Percentiles rank a stretch among this genome's conserved stretches.
phyloP scores from a whole-genome alignment of 176 grass and related monocot genomes.

The Puccinellia tenuiflora region DNA sequence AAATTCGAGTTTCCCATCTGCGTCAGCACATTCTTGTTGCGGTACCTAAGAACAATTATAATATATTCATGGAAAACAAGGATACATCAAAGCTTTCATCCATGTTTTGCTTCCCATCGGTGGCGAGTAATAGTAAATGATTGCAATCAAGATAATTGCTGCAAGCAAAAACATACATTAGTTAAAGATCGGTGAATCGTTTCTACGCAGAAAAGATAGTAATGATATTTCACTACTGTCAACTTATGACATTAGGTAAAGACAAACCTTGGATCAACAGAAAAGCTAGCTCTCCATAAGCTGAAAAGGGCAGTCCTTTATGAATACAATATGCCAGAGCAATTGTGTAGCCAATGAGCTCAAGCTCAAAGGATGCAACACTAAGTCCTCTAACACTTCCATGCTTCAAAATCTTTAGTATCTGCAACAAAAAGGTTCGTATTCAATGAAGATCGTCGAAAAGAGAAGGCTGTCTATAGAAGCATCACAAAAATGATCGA shows the following conservation, averaged over 20 bases:
- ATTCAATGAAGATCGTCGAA: not conserved
- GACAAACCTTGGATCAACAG: slow-evolving; percentile 82
- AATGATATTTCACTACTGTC: not conserved
- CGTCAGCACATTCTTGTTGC: not conserved
- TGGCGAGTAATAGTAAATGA: slow-evolving; percentile 88
- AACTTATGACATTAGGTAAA: slow-evolving; percentile 3
- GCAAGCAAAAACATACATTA: slow-evolving; percentile 31
- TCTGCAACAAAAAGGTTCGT: slow-evolving; percentile 40
- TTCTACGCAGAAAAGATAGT: not conserved
- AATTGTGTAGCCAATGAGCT: slow-evolving; percentile 92
- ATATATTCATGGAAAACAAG: slow-evolving; percentile 20
- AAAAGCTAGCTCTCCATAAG: slow-evolving; percentile 89
- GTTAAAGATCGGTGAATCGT: not conserved
- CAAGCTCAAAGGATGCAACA: slow-evolving; percentile 82
- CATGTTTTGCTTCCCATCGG: slow-evolving; percentile 70
- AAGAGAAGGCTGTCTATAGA: not conserved
- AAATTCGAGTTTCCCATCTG: not conserved
- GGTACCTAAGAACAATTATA: not conserved
- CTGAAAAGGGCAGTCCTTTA: slow-evolving; percentile 92
- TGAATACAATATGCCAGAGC: slow-evolving; percentile 96
- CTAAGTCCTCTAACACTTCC: slow-evolving; percentile 90
- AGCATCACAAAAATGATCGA: not conserved
- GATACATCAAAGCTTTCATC: slow-evolving; percentile 87
- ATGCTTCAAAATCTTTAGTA: slow-evolving; percentile 84
- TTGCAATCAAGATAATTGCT: slow-evolving; percentile 86